Evolutionary conservation across 768 basidiomycete genomes (phyloP).

Genomic region (Mycena floridula): DNA sequence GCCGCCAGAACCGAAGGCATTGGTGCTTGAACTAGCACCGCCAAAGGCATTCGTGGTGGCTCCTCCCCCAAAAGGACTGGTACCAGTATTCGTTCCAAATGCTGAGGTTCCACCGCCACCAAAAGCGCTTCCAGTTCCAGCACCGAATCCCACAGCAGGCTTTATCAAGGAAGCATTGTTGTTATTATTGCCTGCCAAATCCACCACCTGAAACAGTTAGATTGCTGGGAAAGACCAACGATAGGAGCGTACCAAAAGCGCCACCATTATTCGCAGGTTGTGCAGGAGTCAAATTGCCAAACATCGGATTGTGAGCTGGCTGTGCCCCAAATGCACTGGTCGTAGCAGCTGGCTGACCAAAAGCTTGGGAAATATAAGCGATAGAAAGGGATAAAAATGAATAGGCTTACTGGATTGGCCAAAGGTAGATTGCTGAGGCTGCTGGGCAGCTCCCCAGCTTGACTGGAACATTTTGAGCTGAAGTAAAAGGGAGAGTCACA

Average conservation of each 20-base stretch:
- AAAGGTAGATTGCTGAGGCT: conserved; percentile 39
- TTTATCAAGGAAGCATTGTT: neutral
- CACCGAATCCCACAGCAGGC: neutral
- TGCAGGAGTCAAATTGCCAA: neutral
- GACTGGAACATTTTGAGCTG: conserved; percentile 60
- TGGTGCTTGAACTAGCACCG: too few species aligned
- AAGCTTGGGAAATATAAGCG: neutral
- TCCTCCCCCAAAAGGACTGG: neutral
- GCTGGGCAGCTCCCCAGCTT: conserved; percentile 64
- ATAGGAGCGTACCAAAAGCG: neutral
- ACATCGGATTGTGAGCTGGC: conserved; percentile 10
- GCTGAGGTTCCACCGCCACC: neutral
- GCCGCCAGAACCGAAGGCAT: conserved; percentile 35
- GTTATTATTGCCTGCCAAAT: neutral
- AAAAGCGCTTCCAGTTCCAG: neutral
- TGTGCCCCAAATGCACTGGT: conserved; percentile 16
- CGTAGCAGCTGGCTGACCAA: neutral
- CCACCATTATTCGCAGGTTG: neutral
- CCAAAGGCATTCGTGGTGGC: conserved; percentile 34
- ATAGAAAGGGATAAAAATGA: neutral
- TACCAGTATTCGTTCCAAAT: neutral
- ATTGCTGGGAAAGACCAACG: too few species aligned
- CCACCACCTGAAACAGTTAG: too few species aligned
- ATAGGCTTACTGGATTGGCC: neutral
- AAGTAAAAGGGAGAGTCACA: conserved; percentile 8